Evolutionary conservation across 768 basidiomycete species (phyloP), one percentile per base, ranked within the genome.

Genomic region (Lactifluus rugatus): DNA sequence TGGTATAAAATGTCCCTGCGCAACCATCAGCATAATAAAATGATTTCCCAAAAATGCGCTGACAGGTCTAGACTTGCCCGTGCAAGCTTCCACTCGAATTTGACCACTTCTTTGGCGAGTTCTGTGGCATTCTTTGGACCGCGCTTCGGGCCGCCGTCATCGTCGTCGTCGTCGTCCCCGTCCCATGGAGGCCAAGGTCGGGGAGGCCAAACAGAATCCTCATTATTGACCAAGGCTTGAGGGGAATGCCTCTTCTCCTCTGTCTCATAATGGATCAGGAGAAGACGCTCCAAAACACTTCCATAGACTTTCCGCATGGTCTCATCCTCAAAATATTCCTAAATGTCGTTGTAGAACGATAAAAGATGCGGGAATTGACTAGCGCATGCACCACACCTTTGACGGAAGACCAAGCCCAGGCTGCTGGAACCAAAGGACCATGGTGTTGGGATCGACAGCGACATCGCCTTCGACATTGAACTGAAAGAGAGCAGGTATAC

Each of bases 301-400:
- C 77, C 75, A 69, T 96, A 96, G 16, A 87, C 68, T n/a, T 79
- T 75, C n/a, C 81, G 70, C 37, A 90, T 79, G 0, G 74, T 70
- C 54, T 82, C 74, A 48, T 97, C 94, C 53, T 85, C 79, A 70
- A 91, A 98, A 69, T 98, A 96, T 73, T 94, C 92, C 86, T 92
- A 62, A 11, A 41, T 34, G 17, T 37, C 16, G 39, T 56, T 37
- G 23, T 52, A 26, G 60, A 45, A n/a, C n/a, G n/a, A n/a, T n/a
- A n/a, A n/a, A 50, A 57, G 44, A 14, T 25, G 9, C 25, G 39
- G 17, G 23, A 23, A 28, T 37, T 16, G 17, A 51, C 37, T 14
- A 41, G 8, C 56, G 54, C 8, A 32, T 36, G n/a, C 0, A 61
- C 50, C 17, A 26, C 52, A 88, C 90, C 79, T 93, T 94, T 16